These are phyloP conservation scores for Omphalea diandra DNA, from an alignment of 441 rosid genomes.

Conservation along the genomic window DNA sequence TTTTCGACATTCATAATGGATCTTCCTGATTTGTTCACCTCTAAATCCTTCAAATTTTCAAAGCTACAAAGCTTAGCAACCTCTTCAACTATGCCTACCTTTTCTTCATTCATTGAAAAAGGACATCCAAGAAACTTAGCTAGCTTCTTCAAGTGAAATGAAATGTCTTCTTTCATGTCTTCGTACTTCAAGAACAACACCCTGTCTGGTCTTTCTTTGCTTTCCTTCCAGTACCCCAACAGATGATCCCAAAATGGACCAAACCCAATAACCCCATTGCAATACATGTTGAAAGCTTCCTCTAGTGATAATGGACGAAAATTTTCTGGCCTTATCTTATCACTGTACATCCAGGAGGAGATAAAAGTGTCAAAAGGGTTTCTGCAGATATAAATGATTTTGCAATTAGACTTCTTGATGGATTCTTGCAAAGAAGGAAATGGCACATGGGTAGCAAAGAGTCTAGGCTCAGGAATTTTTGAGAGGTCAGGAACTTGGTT, in stretches of 20 bases:
- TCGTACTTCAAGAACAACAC: conserved; percentile 65
- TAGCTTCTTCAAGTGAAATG: conserved; percentile 43
- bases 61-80: conserved; percentile 66
- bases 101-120: conserved; percentile 52
- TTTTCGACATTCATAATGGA: conserved; percentile 58
- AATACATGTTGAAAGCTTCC: conserved; percentile 57
- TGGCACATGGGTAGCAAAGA: conserved; percentile 68
- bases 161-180: conserved; percentile 53
- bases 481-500: conserved; percentile 52
- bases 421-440: conserved; percentile 40
- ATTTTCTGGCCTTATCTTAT: conserved; percentile 40
- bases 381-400: conserved; percentile 60
- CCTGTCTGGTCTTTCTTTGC: conserved; percentile 49
- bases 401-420: conserved; percentile 32
- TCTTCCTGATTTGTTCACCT: conserved; percentile 60
- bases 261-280: conserved; percentile 50
- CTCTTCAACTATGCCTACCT: conserved; percentile 44
- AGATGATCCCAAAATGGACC: conserved; percentile 85
- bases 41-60: conserved; percentile 56
- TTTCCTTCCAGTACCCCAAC: conserved; percentile 74
- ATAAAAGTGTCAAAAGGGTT: conserved; percentile 77
- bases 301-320: conserved; percentile 38
- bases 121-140: conserved; percentile 58
- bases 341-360: conserved; percentile 56
- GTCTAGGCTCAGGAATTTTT: conserved; percentile 42